Evolutionary conservation across 2,329 filamentous ascomycete genomes (phyloP).

Genomic region (Alternaria incomplexa): DNA sequence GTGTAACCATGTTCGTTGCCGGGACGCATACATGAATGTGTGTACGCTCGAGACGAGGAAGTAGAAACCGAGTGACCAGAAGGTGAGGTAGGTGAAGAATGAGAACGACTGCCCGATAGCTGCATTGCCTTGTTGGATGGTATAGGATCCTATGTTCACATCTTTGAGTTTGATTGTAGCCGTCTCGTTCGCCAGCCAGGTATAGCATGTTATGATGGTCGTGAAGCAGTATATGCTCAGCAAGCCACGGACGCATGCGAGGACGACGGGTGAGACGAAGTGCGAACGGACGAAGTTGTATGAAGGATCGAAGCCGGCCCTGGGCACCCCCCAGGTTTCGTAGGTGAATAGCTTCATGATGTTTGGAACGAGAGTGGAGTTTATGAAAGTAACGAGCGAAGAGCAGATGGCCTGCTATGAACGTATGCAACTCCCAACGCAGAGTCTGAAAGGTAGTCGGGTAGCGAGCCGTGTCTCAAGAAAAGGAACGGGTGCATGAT

Average conservation of each 20-base stretch:
- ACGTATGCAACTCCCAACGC: background rate
- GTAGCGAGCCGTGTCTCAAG: background rate
- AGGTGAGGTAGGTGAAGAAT: slow-evolving; percentile 81
- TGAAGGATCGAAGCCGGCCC: slow-evolving; percentile 47
- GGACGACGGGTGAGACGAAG: slow-evolving; percentile 68
- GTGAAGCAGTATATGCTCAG: slow-evolving; percentile 68
- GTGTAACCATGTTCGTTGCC: slow-evolving; percentile 39
- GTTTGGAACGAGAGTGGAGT: background rate
- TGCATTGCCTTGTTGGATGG: slow-evolving; percentile 64
- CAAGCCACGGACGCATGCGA: slow-evolving; percentile 62
- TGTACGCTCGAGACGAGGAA: slow-evolving; percentile 70
- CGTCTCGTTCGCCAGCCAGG: slow-evolving; percentile 53
- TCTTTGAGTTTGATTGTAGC: slow-evolving; percentile 30
- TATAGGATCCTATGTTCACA: slow-evolving; percentile 53
- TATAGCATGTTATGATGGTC: slow-evolving; percentile 70
- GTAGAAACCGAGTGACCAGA: slow-evolving; percentile 82
- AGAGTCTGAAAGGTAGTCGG: background rate
- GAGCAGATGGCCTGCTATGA: background rate
- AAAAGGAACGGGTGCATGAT: background rate
- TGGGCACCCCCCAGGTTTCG: slow-evolving; percentile 26
- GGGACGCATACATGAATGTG: slow-evolving; percentile 65
- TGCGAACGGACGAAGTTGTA: slow-evolving; percentile 80
- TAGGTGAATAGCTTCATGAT: slow-evolving; percentile 25
- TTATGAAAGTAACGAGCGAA: background rate
- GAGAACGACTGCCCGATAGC: slow-evolving; percentile 69